Evolutionary conservation across 495 filamentous ascomycete species (phyloP), one percentile per base, ranked within the genome.

Genomic region (Penicillium malachiteum): DNA sequence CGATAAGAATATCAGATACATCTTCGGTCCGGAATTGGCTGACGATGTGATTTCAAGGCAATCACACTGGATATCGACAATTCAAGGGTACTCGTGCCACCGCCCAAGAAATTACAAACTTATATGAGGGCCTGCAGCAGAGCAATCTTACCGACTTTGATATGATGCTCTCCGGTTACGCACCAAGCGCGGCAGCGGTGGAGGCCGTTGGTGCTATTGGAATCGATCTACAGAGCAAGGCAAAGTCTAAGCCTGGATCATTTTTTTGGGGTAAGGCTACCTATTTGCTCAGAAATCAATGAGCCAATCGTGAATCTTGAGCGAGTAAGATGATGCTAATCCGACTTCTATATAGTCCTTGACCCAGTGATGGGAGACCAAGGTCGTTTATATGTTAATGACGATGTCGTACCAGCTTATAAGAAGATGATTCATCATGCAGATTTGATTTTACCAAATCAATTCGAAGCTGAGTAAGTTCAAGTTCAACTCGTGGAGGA

Each of bases 351-450:
- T 49, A 30, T 42, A 87, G 86, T 96, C n/a, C 78, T 98, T 42
- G 94, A 98, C 68, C 94, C 94, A 1, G 95, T 98, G 12, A 98
- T 98, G 94, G 94, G 94, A 42, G 94, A 98, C 65, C 88, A 96
- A 63, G 95, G 90, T 34, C 83, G 82, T 37, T 76, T 97, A 17
- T 98, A 98, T 69, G 91, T 98, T 44, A 87, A 83, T 18, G 84
- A 91, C 55, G 90, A 94, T 54, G 90, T 94, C 3, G 87, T 96
- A 33, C 91, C 92, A 0, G 89, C 87, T n/a, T 98, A 97, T 69
- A 91, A 88, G 69, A 79, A 77, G 12, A 74, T 95, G 45, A 75
- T 96, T 39, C 72, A 73, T 17, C 80, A 92, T 61, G 95, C 94
- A 5, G 95, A 98, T 67, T 69, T 98, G 56, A 95, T 97, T 48